Percentiles rank a stretch among this genome's conserved stretches.
Evolutionary conservation across 768 basidiomycete genomes (phyloP).

Genomic region (Boletellus ananas): DNA sequence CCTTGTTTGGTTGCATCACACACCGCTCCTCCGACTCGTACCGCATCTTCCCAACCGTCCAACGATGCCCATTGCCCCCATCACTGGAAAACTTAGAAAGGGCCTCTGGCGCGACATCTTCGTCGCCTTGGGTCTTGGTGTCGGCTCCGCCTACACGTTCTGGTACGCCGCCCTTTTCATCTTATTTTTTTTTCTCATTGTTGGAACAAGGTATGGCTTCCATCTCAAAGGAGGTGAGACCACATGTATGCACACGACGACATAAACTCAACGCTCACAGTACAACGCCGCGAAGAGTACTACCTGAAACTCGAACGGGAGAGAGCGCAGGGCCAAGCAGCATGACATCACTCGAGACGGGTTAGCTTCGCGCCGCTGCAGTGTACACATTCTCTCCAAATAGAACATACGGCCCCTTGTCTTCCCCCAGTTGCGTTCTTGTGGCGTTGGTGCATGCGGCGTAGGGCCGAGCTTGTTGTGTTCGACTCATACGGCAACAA

Average conservation of each 20-base stretch:
- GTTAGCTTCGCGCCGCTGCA: neutral
- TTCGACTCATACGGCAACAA: neutral
- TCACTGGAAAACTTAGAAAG: slow-evolving; percentile 92
- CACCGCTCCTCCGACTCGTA: slow-evolving; percentile 23
- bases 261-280: slow-evolving; percentile 40
- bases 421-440: slow-evolving; percentile 9
- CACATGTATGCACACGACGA: neutral
- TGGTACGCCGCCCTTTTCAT: slow-evolving; percentile 54
- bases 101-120: slow-evolving; percentile 83
- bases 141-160: slow-evolving; percentile 71
- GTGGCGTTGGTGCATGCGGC: slow-evolving; percentile 8
- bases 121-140: slow-evolving; percentile 71
- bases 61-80: slow-evolving; percentile 82
- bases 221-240: slow-evolving; percentile 73
- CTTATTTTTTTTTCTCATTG: slow-evolving; percentile 26
- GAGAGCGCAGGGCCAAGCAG: slow-evolving; percentile 26
- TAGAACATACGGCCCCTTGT: slow-evolving; percentile 14
- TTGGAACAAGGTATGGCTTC: slow-evolving; percentile 64
- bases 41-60: slow-evolving; percentile 20
- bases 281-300: slow-evolving; percentile 78
- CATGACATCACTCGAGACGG: neutral
- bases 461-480: neutral
- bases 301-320: slow-evolving; percentile 81
- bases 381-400: slow-evolving; percentile 11
- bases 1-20: slow-evolving; percentile 27